Evolutionary conservation across 106 monocot species (phyloP).

Genomic region (Posidonia australis): DNA sequence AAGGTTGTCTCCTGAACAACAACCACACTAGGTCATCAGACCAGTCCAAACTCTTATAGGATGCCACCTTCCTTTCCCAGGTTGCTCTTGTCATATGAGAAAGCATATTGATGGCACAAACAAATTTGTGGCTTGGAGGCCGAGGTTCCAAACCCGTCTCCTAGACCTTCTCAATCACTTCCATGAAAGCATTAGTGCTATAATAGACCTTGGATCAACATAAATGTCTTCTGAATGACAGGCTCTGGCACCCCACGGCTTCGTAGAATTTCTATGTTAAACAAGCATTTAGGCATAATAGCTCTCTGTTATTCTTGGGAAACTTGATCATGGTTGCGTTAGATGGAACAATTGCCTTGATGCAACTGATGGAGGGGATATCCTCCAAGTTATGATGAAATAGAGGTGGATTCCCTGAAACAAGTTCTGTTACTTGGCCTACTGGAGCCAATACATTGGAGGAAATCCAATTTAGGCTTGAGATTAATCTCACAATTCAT

Average conservation of each 20-base stretch:
- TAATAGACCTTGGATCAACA: too few relatives aligned
- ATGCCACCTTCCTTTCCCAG: not conserved
- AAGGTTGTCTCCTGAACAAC: not conserved
- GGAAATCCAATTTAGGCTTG: not conserved
- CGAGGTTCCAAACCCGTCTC: not conserved
- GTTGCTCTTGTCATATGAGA: not conserved
- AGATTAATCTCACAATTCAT: not conserved
- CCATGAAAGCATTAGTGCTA: not conserved
- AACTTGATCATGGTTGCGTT: too few relatives aligned
- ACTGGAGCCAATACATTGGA: not conserved
- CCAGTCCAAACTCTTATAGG: not conserved
- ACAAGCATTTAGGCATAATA: too few relatives aligned
- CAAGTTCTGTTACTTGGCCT: not conserved
- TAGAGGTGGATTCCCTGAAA: not conserved
- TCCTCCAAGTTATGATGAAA: not conserved
- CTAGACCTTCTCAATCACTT: not conserved
- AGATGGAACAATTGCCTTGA: not conserved
- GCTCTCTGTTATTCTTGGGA: not conserved
- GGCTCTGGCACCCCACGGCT: not conserved
- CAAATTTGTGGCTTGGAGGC: not conserved
- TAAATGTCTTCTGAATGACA: not conserved
- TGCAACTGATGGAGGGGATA: not conserved
- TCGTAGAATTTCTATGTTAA: not conserved
- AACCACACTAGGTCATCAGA: not conserved
- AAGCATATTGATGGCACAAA: not conserved